A percentile compares a stretch with the other conserved stretches of the same genome.
Conservation (phyloP, 352 stramenopile species). For the Phytopythium sindhum region DNA sequence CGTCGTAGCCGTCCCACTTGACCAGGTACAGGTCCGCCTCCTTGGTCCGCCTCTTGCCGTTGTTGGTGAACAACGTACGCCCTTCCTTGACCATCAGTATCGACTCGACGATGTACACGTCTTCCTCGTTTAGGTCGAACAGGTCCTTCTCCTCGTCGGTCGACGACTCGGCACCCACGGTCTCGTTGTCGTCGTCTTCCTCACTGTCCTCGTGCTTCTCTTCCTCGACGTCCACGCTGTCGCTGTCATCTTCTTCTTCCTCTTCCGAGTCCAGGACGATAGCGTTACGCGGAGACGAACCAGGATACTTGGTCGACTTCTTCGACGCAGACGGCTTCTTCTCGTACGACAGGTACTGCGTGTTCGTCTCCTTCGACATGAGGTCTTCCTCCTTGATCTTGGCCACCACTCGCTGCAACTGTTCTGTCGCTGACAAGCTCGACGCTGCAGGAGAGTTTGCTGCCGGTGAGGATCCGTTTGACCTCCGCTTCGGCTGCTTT, state of each 20-base stretch:
- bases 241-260: conserved; percentile 26
- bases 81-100: conserved; percentile 70
- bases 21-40: conserved; percentile 70
- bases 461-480: neutral
- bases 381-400: conserved; percentile 31
- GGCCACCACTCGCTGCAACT: conserved; percentile 22
- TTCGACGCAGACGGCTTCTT: conserved; percentile 1
- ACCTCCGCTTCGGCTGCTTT: conserved; percentile 18
- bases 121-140: conserved; percentile 72
- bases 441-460: neutral
- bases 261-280: conserved; percentile 60
- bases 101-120: conserved; percentile 70
- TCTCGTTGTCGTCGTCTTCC: conserved; percentile 13
- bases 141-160: conserved; percentile 63
- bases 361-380: conserved; percentile 5
- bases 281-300: conserved; percentile 34
- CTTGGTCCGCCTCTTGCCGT: conserved; percentile 32
- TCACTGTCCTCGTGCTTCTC: conserved; percentile 8
- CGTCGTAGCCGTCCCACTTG: conserved; percentile 78
- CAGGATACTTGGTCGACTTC: conserved; percentile 10
- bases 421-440: conserved; percentile 15
- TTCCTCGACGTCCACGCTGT: conserved; percentile 15
- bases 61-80: conserved; percentile 29
- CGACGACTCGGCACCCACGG: conserved; percentile 36
- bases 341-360: conserved; percentile 33